Base-by-base conservation (phyloP, 768 basidiomycete genomes). In the Hericium erinaceus region DNA sequence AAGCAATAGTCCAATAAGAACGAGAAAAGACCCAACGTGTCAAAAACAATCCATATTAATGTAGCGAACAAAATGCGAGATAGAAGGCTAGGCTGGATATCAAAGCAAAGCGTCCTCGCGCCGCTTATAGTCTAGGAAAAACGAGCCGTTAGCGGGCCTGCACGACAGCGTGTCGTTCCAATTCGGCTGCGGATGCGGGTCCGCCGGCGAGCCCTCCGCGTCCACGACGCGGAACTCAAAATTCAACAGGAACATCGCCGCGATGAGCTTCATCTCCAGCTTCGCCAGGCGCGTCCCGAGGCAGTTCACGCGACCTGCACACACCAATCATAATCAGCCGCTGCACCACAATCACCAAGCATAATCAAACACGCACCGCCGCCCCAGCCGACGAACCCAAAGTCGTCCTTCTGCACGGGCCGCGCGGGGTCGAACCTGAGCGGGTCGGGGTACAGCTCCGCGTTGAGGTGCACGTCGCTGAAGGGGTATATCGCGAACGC, bases 401-500 rank as follows among this genome's bases (percentile, higher is more conserved):
- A 82, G 78, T 79, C 58, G 74, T 70, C 70, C 69, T 77, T 71
- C 62, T 73, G 70, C 69, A 65, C 73, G 67, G 58, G 52, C 58
- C 77, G 72, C 52, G 60, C 67, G 48, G 88, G 89, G 72, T 89
- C 84, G 64, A 87, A 91, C 63, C 74, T 81, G 85, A 85, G 87
- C 40, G 88, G 88, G 67, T 89, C 80, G 50, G 82, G 80, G 68
- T 90, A 91, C 20, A 90, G 69, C 59, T 78, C 75, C 41, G 83
- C 76, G 69, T 89, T 78, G 39, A 90, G 80, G 71, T 91, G 88
- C 46, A 89, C 83, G 65, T 86, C 84, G 67, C 84, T 85, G 69
- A 89, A 89, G 48, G 87, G 88, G 71, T 89, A 90, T 48, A 89
- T 76, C 51, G 88, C 80, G 65, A 86, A 89, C 55, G 86, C 80